Conservation (phyloP, 768 basidiomycete genomes). For the Amanita phalloides region DNA sequence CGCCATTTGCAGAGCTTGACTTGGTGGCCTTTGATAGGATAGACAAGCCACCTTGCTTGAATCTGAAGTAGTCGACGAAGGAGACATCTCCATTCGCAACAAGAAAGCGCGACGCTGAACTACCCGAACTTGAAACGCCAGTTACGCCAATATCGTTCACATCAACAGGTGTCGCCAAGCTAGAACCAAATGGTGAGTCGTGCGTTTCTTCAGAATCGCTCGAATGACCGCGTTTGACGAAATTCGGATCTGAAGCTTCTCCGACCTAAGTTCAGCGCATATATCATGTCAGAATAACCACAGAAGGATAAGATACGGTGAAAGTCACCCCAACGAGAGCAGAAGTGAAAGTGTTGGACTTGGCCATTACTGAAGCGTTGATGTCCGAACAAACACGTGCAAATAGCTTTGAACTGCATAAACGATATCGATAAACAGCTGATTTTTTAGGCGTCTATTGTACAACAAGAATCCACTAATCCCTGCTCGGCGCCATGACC, state of each 20-base stretch:
- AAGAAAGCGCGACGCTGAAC: slow-evolving; percentile 1
- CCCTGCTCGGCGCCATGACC: no score
- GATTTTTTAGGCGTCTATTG: no score
- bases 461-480: no score
- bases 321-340: neutral
- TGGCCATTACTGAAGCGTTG: neutral
- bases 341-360: neutral
- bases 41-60: neutral
- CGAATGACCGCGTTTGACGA: slow-evolving; percentile 11
- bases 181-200: slow-evolving; percentile 31
- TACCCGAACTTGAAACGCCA: slow-evolving; percentile 7
- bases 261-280: neutral
- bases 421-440: no score
- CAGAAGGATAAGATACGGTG: no score
- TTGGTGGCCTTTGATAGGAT: neutral
- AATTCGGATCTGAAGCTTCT: neutral
- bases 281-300: neutral
- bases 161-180: slow-evolving; percentile 30
- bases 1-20: neutral
- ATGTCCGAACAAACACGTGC: neutral
- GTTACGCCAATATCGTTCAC: neutral
- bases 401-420: neutral
- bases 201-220: slow-evolving; percentile 26
- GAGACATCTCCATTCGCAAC: neutral
- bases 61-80: slow-evolving; percentile 1